These are phyloP conservation scores for Talaromyces sp. DNA, from an alignment of 2,329 filamentous ascomycete species.

Conservation along the genomic window DNA sequence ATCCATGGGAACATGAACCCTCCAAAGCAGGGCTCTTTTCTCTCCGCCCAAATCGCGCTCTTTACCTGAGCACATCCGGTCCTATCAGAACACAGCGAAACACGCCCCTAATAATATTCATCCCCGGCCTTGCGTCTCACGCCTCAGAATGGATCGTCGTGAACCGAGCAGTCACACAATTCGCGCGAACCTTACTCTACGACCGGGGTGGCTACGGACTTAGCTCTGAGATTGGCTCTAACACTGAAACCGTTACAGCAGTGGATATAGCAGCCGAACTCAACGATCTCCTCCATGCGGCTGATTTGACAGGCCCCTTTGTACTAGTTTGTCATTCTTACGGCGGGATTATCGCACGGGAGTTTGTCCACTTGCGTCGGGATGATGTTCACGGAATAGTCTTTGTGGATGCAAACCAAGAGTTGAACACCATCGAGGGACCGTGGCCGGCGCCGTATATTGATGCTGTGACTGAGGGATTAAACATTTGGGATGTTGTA, in stretches of 20 bases:
- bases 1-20: conserved; percentile 12
- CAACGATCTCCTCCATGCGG: conserved; percentile 19
- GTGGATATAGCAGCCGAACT: conserved; percentile 22
- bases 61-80: conserved; percentile 24
- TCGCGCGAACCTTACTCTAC: conserved; percentile 24
- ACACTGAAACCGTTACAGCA: conserved; percentile 17
- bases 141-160: conserved; percentile 26
- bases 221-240: conserved; percentile 18
- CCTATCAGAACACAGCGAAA: conserved; percentile 21
- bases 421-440: conserved; percentile 15
- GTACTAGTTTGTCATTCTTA: conserved; percentile 22
- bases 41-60: conserved; percentile 21
- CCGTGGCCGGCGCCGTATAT: conserved; percentile 10
- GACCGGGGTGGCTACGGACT: conserved; percentile 26
- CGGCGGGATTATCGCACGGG: conserved; percentile 21
- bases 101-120: conserved; percentile 24
- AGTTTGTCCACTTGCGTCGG: conserved; percentile 18
- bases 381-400: conserved; percentile 19
- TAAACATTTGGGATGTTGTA: not conserved
- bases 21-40: conserved; percentile 20
- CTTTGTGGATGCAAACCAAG: conserved; percentile 22
- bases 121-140: conserved; percentile 24
- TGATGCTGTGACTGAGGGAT: not conserved
- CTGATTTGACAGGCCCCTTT: conserved; percentile 19
- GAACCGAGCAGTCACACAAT: conserved; percentile 21